Percentiles rank a stretch among this genome's conserved stretches.
Conservation (phyloP, 257 asterid genomes). For the Mentha longifolia region DNA sequence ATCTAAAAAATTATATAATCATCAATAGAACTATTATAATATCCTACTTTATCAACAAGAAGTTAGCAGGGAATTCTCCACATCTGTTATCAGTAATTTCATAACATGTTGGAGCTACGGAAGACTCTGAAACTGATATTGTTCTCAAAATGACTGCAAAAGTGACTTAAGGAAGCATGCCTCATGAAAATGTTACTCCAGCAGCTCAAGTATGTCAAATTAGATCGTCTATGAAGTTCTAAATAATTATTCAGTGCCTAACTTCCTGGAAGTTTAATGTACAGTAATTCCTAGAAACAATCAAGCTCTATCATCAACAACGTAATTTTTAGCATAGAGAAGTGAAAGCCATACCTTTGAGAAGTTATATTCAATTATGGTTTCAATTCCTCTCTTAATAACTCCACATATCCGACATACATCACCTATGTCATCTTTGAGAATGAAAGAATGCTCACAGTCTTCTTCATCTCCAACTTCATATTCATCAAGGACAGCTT, state of each 20-base stretch:
- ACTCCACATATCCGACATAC: slow-evolving; percentile 98
- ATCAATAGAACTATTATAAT: background rate
- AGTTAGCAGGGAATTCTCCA: background rate
- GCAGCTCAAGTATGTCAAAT: slow-evolving; percentile 12
- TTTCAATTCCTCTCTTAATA: slow-evolving; percentile 76
- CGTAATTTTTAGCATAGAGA: slow-evolving; percentile 20
- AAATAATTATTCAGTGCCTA: background rate
- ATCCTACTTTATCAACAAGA: background rate
- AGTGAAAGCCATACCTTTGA: slow-evolving; percentile 64
- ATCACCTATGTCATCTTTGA: slow-evolving; percentile 93
- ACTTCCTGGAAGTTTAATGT: slow-evolving; percentile 9
- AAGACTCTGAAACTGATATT: background rate
- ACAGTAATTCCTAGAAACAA: slow-evolving; percentile 19
- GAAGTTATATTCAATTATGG: slow-evolving; percentile 86
- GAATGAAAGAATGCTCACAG: slow-evolving; percentile 84
- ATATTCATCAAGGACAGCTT: slow-evolving; percentile 45
- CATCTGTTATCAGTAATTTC: background rate
- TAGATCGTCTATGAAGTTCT: slow-evolving; percentile 8
- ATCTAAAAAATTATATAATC: no score
- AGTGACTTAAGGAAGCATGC: background rate
- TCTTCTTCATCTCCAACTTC: slow-evolving; percentile 61
- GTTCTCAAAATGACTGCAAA: background rate
- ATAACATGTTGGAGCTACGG: background rate
- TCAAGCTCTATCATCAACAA: slow-evolving; percentile 29
- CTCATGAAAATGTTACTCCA: slow-evolving; percentile 13